Evolutionary conservation across 306 rosid genomes (phyloP).

Genomic region (Pterocarpus santalinus): DNA sequence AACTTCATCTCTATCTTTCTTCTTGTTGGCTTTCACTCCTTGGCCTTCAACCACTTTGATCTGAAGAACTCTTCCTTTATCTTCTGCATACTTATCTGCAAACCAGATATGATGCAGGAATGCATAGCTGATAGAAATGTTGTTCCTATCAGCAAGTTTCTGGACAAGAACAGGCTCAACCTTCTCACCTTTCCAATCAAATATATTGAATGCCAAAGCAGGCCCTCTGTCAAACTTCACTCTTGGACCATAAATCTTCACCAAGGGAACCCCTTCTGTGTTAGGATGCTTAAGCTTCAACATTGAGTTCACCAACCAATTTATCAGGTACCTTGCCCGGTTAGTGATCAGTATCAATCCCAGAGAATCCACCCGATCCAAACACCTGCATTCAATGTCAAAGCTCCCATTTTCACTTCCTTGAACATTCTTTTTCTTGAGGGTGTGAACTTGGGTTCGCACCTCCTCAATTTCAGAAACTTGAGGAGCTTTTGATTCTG

Average conservation of each 20-base stretch:
- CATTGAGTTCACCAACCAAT: conserved; percentile 88
- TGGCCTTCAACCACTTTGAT: conserved; percentile 51
- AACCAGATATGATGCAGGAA: conserved; percentile 80
- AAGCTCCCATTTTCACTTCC: conserved; percentile 43
- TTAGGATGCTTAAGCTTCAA: conserved; percentile 89
- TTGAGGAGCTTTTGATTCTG: conserved; percentile 29
- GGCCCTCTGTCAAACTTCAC: conserved; percentile 87
- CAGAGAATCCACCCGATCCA: conserved; percentile 83
- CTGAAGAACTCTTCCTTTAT: conserved; percentile 66
- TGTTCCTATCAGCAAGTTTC: conserved; percentile 89
- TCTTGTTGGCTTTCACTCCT: conserved; percentile 44
- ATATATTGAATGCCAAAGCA: conserved; percentile 89
- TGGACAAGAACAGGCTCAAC: conserved; percentile 91
- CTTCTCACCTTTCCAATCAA: conserved; percentile 93
- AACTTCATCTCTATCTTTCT: conserved; percentile 47
- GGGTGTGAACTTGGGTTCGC: conserved; percentile 38
- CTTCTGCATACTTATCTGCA: conserved; percentile 75
- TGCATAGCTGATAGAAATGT: conserved; percentile 79
- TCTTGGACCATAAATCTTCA: conserved; percentile 86
- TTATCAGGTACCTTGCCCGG: conserved; percentile 81
- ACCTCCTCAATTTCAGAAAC: conserved; percentile 50
- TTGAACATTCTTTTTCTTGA: conserved; percentile 27
- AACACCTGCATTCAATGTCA: conserved; percentile 66
- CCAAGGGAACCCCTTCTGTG: conserved; percentile 63
- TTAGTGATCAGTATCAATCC: conserved; percentile 64